These are phyloP conservation scores for Guillardia theta DNA, from an alignment of 78 protist species.

Conservation along the genomic window DNA sequence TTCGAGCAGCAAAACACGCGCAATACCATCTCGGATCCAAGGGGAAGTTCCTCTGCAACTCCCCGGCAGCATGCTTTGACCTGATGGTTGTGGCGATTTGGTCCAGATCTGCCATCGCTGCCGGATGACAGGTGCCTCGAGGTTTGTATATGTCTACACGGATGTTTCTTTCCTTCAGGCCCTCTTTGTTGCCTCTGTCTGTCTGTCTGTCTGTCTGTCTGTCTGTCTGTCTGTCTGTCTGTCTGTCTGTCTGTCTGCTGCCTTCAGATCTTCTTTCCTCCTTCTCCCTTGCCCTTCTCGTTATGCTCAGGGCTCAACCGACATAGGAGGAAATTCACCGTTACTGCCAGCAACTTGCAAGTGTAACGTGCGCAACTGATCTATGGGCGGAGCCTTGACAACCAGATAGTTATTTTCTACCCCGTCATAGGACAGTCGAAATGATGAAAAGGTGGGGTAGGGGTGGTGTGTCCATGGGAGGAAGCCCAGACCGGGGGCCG, in stretches of 20 bases:
- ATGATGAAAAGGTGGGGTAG: too few relatives aligned
- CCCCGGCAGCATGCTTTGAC: neutral
- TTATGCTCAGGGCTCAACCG: neutral
- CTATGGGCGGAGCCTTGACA: too few relatives aligned
- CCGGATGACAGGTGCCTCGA: neutral
- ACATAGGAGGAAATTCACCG: too few relatives aligned
- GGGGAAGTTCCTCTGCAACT: neutral
- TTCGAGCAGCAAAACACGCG: too few relatives aligned
- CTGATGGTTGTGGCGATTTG: neutral
- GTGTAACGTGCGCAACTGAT: neutral
- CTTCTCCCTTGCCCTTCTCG: neutral
- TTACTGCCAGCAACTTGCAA: neutral
- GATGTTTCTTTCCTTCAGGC: too few relatives aligned
- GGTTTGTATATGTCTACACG: neutral
- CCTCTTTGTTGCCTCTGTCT: neutral
- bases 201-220: neutral
- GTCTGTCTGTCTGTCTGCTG: neutral
- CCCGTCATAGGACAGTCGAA: neutral
- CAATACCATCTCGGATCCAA: too few relatives aligned
- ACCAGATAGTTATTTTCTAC: too few relatives aligned
- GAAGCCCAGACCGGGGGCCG: too few relatives aligned
- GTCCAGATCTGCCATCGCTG: neutral
- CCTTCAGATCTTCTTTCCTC: neutral
- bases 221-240: neutral
- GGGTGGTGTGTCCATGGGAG: too few relatives aligned